These are phyloP conservation scores for Pseudogymnoascus sp. DNA, from an alignment of 2,329 filamentous ascomycete genomes.

Conservation along the genomic window DNA sequence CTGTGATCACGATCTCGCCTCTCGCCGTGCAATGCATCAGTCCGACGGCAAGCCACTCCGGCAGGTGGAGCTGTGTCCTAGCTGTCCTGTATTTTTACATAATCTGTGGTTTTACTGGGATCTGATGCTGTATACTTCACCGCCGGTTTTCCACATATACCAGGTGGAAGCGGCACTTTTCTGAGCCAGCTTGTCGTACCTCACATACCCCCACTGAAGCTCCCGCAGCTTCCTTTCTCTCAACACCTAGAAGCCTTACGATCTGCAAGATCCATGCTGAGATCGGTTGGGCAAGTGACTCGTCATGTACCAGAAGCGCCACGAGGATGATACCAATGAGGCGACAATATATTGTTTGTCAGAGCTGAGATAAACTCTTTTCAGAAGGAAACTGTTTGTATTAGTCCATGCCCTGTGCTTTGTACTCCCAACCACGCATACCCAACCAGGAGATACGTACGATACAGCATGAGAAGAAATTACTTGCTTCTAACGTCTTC, in stretches of 20 bases:
- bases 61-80: neutral
- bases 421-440: slow-evolving; percentile 6
- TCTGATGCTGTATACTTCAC: neutral
- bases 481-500: neutral
- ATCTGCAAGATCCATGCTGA: slow-evolving; percentile 10
- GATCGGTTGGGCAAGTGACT: slow-evolving; percentile 9
- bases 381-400: slow-evolving; percentile 1
- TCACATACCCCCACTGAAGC: neutral
- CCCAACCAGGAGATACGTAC: neutral
- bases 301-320: neutral
- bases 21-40: slow-evolving; percentile 10
- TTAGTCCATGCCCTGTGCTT: neutral
- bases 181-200: neutral
- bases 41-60: slow-evolving; percentile 2
- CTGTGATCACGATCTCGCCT: slow-evolving; percentile 11
- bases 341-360: neutral
- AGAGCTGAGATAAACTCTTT: neutral
- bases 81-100: neutral
- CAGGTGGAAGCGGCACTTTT: neutral
- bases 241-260: neutral
- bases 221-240: neutral
- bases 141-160: slow-evolving; percentile 1
- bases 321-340: neutral
- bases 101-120: neutral
- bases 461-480: neutral